Conservation (phyloP, 192 early-diverging fungal genomes). For the Coemansia sp. region DNA sequence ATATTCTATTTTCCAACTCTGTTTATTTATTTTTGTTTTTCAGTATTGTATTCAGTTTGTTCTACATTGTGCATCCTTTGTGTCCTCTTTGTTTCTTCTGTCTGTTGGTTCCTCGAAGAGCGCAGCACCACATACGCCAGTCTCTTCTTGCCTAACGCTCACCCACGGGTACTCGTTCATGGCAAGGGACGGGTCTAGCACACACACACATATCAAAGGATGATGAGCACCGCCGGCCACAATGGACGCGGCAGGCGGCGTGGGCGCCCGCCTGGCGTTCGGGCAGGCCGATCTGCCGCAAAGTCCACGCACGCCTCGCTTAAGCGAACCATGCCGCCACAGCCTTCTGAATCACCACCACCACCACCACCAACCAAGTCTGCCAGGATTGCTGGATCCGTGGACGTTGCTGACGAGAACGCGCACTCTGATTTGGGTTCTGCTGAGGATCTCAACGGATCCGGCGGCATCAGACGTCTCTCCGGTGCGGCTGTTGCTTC, state of each 20-base stretch:
- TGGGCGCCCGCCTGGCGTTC: conserved; percentile 43
- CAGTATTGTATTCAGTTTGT: too few relatives aligned
- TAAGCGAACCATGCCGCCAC: not conserved
- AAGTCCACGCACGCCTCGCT: not conserved
- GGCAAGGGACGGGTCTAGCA: not conserved
- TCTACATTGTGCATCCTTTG: too few relatives aligned
- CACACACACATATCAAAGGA: not conserved
- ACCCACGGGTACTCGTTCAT: not conserved
- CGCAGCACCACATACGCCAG: not conserved
- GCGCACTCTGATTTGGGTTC: not conserved
- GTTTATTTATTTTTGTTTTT: not conserved
- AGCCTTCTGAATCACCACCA: not conserved
- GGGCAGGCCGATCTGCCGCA: not conserved
- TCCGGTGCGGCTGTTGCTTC: not conserved
- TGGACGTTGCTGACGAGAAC: conserved; percentile 4
- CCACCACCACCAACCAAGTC: not conserved
- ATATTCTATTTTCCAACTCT: not conserved
- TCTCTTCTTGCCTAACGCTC: not conserved
- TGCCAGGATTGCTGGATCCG: not conserved
- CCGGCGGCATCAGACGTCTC: not conserved
- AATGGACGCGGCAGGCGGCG: conserved; percentile 34
- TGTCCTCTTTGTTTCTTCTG: not conserved
- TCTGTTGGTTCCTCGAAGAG: too few relatives aligned
- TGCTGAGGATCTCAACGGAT: not conserved
- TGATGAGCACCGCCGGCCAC: conserved; percentile 20